phyloP scores from a whole-genome alignment of 2,329 filamentous ascomycete genomes.

The Venturia pyrina region DNA sequence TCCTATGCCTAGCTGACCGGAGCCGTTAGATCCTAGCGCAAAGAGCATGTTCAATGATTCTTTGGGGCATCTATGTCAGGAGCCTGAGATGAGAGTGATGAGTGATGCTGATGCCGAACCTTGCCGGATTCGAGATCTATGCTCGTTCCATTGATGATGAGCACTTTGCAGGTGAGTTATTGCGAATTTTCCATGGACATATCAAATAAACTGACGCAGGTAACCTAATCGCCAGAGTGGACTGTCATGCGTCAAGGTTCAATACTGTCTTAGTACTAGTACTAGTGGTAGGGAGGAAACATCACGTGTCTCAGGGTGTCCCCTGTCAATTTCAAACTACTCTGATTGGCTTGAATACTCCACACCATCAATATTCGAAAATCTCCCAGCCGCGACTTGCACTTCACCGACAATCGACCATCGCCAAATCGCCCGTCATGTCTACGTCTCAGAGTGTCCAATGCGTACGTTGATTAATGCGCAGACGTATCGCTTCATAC shows the following conservation, averaged over 20 bases:
- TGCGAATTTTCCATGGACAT: too few species aligned
- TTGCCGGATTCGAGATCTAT: not conserved
- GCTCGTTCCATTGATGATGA: too few species aligned
- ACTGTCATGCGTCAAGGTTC: too few species aligned
- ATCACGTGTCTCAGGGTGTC: not conserved
- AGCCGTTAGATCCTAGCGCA: constrained; percentile 43
- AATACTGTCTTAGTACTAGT: too few species aligned
- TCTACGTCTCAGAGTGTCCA: constrained; percentile 14
- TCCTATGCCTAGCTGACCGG: constrained; percentile 40
- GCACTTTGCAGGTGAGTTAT: too few species aligned
- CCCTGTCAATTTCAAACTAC: not conserved
- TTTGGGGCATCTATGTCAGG: not conserved
- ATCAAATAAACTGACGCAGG: too few species aligned
- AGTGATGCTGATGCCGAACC: not conserved
- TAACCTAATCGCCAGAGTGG: too few species aligned
- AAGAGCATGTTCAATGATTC: constrained; percentile 21
- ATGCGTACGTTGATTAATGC: constrained; percentile 10
- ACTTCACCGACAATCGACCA: not conserved
- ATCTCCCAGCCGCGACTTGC: not conserved
- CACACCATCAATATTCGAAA: not conserved
- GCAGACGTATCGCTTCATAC: not conserved
- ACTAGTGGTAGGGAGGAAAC: too few species aligned
- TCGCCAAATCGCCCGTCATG: constrained; percentile 10
- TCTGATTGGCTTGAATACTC: not conserved
- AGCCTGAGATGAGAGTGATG: not conserved